A percentile compares a stretch with the other conserved stretches of the same genome.
These are phyloP conservation scores for Monosporascus sp. DNA, from an alignment of 2,329 filamentous ascomycete genomes.

Conservation along the genomic window DNA sequence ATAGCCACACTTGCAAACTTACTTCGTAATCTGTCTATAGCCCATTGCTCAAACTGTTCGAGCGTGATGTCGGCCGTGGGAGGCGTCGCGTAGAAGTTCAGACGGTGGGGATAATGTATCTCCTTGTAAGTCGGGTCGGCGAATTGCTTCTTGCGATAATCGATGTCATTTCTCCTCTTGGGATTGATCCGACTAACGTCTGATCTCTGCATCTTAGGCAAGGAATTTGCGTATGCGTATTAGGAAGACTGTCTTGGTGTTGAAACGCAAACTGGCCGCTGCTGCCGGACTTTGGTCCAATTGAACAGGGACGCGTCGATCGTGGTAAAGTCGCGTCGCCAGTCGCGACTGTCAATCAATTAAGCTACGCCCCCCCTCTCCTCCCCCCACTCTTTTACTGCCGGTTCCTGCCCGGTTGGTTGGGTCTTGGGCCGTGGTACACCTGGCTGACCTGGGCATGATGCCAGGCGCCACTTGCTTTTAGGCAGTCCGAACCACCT, in stretches of 20 bases:
- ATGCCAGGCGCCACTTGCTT: no score
- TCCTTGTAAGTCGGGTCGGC: slow-evolving; percentile 71
- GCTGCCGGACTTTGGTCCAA: background rate
- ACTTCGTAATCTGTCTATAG: slow-evolving; percentile 85
- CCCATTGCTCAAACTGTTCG: slow-evolving; percentile 98
- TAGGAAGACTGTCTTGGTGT: no score
- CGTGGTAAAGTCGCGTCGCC: background rate
- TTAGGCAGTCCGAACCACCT: no score
- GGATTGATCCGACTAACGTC: slow-evolving; percentile 48
- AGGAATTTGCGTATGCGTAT: background rate
- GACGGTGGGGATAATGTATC: slow-evolving; percentile 72
- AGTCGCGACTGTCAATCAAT: background rate
- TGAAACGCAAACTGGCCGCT: no score
- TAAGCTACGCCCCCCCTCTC: background rate
- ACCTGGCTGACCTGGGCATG: no score
- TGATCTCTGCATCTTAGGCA: slow-evolving; percentile 22
- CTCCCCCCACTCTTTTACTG: no score
- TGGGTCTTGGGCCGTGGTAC: no score
- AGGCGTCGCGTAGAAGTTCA: slow-evolving; percentile 87
- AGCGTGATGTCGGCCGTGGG: slow-evolving; percentile 92
- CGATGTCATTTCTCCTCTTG: slow-evolving; percentile 72
- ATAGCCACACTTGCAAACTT: slow-evolving; percentile 15
- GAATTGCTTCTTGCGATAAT: slow-evolving; percentile 84
- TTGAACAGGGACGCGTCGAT: background rate
- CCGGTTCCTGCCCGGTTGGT: no score